Base-by-base conservation (phyloP, 306 rosid genomes). In the Quercus cerris region DNA sequence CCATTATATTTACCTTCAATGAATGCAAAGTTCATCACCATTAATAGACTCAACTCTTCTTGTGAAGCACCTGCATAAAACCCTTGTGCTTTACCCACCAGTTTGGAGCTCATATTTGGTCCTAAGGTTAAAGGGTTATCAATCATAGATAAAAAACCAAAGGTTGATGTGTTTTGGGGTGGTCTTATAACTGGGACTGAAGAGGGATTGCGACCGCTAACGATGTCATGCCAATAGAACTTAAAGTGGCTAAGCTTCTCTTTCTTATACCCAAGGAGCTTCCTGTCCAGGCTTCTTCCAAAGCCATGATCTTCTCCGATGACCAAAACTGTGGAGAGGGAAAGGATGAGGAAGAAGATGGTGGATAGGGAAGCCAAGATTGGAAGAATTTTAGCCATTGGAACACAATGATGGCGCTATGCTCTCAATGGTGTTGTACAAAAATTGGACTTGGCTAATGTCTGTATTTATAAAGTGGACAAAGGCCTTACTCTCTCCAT, bases 11-110 rank as follows among this genome's bases (percentile, higher is more conserved):
- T 92, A 20, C 97, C 97, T 54, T 88, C 81, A 1, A 70, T 22
- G 33, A 92, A 86, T 0, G 64, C 88, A 15, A 94, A 92, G 31
- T 92, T 94, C 97, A 89, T 87, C 1, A 88, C 92, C 96, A 92
- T 89, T 63, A 92, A 30, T 12, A 90, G 46, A 11, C 81, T 82
- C 1, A 84, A 0, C 8, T 91, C 88, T 33, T 62, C 33, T 28
- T 89, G 92, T 0, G 91, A 84, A 8, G 94, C 80, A 2, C 81
- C 66, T 0, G 90, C 92, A 56, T 89, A 90, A 51, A 91, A 76
- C 12, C 98, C 98, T 30, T 88, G 91, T 10, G 88, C 83, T 66
- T 73, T 77, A 20, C 90, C 88, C 30, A 83, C 55, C n/a, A 82
- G 57, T 67, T 75, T 82, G 1, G 90, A 85, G 71, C 52, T 80